A percentile compares a stretch with the other conserved stretches of the same genome.
Conservation (phyloP, 73 alveolate species). For the Durusdinium trenchii region DNA sequence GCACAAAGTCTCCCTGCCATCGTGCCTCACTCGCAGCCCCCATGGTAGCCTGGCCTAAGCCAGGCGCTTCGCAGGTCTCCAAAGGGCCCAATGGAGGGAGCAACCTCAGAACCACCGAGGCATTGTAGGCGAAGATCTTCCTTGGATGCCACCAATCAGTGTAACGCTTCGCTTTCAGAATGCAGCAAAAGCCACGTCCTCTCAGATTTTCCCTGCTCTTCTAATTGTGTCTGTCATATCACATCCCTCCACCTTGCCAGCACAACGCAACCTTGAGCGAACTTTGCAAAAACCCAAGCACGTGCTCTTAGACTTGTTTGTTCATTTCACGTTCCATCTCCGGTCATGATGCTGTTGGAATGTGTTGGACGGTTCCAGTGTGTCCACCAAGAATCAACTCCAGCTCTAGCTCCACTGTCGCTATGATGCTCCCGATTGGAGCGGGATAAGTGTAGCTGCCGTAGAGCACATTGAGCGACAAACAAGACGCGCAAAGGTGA, state of each 20-base stretch:
- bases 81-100: slow-evolving; percentile 15
- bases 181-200: too few species aligned
- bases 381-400: slow-evolving; percentile 7
- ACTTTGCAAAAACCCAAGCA: too few species aligned
- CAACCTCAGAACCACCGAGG: neutral
- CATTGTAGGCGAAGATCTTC: slow-evolving; percentile 19
- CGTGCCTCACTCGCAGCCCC: neutral
- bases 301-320: too few species aligned
- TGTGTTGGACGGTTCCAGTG: too few species aligned
- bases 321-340: too few species aligned
- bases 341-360: too few species aligned
- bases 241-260: too few species aligned
- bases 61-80: slow-evolving; percentile 5
- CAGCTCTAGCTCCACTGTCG: slow-evolving; percentile 1
- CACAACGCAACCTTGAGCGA: too few species aligned
- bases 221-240: too few species aligned
- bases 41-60: neutral
- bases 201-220: too few species aligned
- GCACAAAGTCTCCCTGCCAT: neutral
- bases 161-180: too few species aligned
- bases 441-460: slow-evolving; percentile 77
- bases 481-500: neutral
- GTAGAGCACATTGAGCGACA: neutral
- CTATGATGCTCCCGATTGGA: slow-evolving; percentile 52
- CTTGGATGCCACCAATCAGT: too few species aligned